Evolutionary conservation across 352 stramenopile species (phyloP).

Genomic region (Thalassiosira sp.): DNA sequence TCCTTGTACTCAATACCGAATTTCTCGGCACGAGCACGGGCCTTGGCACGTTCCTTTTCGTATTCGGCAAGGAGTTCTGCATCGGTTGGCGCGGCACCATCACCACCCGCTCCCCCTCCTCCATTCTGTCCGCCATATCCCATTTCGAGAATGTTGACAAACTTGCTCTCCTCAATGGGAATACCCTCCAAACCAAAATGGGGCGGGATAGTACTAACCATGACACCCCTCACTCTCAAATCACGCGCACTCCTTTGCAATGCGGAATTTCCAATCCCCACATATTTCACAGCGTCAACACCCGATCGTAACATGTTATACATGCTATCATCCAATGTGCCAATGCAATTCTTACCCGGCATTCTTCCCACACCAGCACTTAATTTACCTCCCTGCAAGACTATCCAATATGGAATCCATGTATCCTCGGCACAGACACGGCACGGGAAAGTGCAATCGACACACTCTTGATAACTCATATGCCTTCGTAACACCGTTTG

Average conservation of each 20-base stretch:
- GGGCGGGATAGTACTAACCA: conserved; percentile 43
- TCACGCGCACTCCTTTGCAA: conserved; percentile 48
- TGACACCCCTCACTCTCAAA: conserved; percentile 56
- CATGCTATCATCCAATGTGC: conserved; percentile 63
- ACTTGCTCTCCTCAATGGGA: conserved; percentile 36
- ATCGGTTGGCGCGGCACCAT: conserved; percentile 24
- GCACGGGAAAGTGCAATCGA: conserved; percentile 45
- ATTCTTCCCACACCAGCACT: conserved; percentile 55
- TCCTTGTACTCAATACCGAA: conserved; percentile 76
- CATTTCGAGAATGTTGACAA: conserved; percentile 50
- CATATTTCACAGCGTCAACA: conserved; percentile 56
- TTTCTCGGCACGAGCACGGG: conserved; percentile 61
- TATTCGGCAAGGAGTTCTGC: conserved; percentile 67
- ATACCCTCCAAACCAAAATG: conserved; percentile 42
- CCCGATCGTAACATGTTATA: conserved; percentile 59
- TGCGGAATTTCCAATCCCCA: conserved; percentile 72
- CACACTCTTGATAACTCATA: conserved; percentile 42
- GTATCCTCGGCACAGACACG: conserved; percentile 54
- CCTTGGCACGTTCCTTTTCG: conserved; percentile 68
- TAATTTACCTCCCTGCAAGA: conserved; percentile 51
- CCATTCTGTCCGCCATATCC: too few relatives aligned
- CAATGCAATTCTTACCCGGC: conserved; percentile 62
- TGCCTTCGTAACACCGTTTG: conserved; percentile 53
- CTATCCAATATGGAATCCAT: conserved; percentile 67
- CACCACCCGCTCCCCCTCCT: conserved; percentile 9